Evolutionary conservation across 2,329 filamentous ascomycete genomes (phyloP), one percentile per base, ranked within the genome.

Genomic region (Neurospora crassa): DNA sequence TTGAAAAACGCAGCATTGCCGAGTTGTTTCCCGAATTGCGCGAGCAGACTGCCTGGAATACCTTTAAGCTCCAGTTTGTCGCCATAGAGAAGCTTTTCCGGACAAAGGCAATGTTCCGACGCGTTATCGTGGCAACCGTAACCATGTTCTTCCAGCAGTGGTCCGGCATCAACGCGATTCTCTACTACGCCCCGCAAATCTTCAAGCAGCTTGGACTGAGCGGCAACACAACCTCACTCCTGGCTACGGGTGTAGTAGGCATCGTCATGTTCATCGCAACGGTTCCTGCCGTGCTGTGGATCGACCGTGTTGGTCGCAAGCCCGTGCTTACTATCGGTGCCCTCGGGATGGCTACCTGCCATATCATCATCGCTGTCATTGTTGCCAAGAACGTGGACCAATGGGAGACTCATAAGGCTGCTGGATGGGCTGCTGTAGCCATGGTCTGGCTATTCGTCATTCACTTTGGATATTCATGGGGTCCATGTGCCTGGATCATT

Each of bases 361-460:
- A 92, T 77, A 87, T 93, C 74, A 90, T 93, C 76, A 89, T 93
- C 71, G 90, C 90, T 1, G 84, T 88, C 47, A 91, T 93, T 71
- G 85, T 90, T 5, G 91, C 89, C 43, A 87, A 84, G 73, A 88
- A 90, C 77, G 81, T 88, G n/a, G 77, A 87, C 73, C 80, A 84
- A 3, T 94, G 90, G 84, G 78, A 79, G 0, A 77, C 82, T 0
- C 85, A 93, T 73, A 76, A 79, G 7, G 86, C 85, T 0, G 89
- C 90, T 0, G 91, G 91, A 1, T 94, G 92, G 92, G 91, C 90
- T 0, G 90, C 85, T 6, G 83, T 85, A 2, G 81, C 78, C 69
- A 90, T 92, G 87, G 88, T 92, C 10, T 93, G 91, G 91, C 83
- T 94, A 0, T 93, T 92, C 74, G 88, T 92, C 40, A 83, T 92